Conservation (phyloP, 208 protist genomes). For the Trypanosomatidae sp. region DNA sequence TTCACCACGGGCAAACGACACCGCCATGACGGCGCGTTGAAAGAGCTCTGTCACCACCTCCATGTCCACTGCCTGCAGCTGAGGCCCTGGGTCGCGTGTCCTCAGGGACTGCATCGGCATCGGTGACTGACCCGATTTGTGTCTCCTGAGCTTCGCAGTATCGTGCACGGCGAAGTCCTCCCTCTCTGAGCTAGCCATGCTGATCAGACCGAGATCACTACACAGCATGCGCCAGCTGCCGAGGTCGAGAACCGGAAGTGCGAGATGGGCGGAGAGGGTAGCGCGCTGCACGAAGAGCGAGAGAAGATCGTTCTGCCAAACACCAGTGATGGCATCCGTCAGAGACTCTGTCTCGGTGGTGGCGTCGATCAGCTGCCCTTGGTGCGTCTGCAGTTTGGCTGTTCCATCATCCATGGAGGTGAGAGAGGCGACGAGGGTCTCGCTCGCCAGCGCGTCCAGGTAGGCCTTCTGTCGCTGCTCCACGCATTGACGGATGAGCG, state of each 20-base stretch:
- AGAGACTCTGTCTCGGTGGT: conserved; percentile 17
- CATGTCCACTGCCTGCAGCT: conserved; percentile 35
- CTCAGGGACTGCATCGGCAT: background rate
- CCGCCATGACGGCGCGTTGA: conserved; percentile 36
- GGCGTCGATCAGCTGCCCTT: conserved; percentile 6
- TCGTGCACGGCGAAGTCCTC: background rate
- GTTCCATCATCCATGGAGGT: background rate
- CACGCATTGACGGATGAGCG: conserved; percentile 33
- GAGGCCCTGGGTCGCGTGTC: background rate
- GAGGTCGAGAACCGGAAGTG: conserved; percentile 79
- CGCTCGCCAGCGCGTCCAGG: background rate
- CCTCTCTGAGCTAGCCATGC: conserved; percentile 12
- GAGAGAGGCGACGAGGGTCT: background rate
- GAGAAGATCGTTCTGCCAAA: conserved; percentile 56
- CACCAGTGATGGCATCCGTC: conserved; percentile 4
- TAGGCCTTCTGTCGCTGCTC: conserved; percentile 29
- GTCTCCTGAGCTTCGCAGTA: background rate
- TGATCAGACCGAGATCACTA: conserved; percentile 60
- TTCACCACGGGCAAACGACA: conserved; percentile 11
- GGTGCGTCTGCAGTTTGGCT: conserved; percentile 4
- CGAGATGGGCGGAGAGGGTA: conserved; percentile 53
- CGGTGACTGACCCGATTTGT: background rate
- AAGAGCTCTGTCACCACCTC: conserved; percentile 63
- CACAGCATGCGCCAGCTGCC: conserved; percentile 78
- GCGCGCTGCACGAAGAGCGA: conserved; percentile 62